Conservation (phyloP, 768 basidiomycete genomes). For the Gloeophyllum trabeum region DNA sequence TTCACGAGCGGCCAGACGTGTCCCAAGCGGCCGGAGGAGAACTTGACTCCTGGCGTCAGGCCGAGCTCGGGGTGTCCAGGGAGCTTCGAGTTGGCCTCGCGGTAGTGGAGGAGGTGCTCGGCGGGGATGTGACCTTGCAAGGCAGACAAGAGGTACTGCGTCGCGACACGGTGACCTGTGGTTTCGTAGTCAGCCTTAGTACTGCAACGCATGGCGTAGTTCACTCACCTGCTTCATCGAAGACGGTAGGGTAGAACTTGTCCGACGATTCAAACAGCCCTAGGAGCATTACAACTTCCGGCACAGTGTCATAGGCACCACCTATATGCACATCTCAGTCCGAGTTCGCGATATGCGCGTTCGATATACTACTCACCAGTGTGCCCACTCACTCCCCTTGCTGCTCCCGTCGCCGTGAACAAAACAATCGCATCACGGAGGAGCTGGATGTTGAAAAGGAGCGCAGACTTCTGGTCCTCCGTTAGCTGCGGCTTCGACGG, state of each 20-base stretch:
- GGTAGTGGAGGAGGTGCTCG: constrained; percentile 77
- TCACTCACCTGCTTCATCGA: constrained; percentile 72
- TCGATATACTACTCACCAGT: constrained; percentile 35
- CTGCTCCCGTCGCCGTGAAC: constrained; percentile 80
- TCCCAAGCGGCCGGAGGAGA: constrained; percentile 86
- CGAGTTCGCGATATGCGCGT: not conserved
- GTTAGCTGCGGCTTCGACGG: constrained; percentile 53
- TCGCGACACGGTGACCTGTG: constrained; percentile 80
- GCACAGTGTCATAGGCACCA: constrained; percentile 55
- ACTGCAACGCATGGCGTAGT: not conserved
- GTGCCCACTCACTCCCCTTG: constrained; percentile 80
- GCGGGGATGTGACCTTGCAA: constrained; percentile 60
- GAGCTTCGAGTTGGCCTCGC: constrained; percentile 76
- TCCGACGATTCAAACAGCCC: constrained; percentile 57
- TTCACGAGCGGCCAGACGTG: constrained; percentile 89
- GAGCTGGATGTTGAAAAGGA: constrained; percentile 66
- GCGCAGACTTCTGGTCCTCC: constrained; percentile 42
- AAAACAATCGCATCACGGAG: constrained; percentile 78
- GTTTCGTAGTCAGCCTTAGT: not conserved
- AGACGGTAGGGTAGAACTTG: constrained; percentile 57
- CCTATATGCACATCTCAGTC: constrained; percentile 11
- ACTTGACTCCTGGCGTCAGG: constrained; percentile 86
- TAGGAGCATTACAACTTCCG: constrained; percentile 74
- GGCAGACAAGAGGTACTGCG: constrained; percentile 77
- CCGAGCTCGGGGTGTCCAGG: constrained; percentile 88